Base-by-base conservation (phyloP, 2,329 filamentous ascomycete species). In the Orbilia brochopaga region DNA sequence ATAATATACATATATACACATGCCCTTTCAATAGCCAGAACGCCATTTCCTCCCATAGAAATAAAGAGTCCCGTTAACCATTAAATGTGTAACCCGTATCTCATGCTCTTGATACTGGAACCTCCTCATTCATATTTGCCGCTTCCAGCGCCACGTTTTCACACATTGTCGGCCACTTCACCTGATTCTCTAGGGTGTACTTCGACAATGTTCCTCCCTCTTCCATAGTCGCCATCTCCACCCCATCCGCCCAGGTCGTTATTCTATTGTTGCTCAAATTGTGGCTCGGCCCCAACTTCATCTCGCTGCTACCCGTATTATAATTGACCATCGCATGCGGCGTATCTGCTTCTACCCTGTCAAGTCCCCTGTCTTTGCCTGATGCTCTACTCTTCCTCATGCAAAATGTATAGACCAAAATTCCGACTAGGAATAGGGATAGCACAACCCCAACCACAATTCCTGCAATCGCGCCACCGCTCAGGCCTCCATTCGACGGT, bases 141-240 rank as follows among this genome's bases (percentile, higher is more conserved):
- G 42, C 57, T 19, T 48, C n/a, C 21, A 63, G 62, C 37, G 46
- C 65, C 32, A 59, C 58, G 44, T 69, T 69, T 48, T 69, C 65
- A 40, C 62, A 69, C 4, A 50, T 32, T 11, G 65, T 23, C 17
- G 52, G 23, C n/a, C 52, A 51, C 52, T 57, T 61, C 27, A 56
- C 57, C 19, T 59, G 51, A 53, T 42, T 69, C 51, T 61, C 57
- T 13, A 15, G 5, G 23, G 37, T 42, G 2, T 40, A 32, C 27
- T 32, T 8, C 27, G 27, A 32, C 51, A 40, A 24, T 1, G 27
- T 19, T 40, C 24, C 42, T 10, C 30, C 44, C 23, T 42, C 57
- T 13, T 13, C 23, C 17, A 69, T 35, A 32, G 27, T 32, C 48
- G 59, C 53, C 13, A 44, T 61, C 51, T 69, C 64, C 1, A 57